Conservation (phyloP, 805 yeast species). For the Cephaloascus fragrans region DNA sequence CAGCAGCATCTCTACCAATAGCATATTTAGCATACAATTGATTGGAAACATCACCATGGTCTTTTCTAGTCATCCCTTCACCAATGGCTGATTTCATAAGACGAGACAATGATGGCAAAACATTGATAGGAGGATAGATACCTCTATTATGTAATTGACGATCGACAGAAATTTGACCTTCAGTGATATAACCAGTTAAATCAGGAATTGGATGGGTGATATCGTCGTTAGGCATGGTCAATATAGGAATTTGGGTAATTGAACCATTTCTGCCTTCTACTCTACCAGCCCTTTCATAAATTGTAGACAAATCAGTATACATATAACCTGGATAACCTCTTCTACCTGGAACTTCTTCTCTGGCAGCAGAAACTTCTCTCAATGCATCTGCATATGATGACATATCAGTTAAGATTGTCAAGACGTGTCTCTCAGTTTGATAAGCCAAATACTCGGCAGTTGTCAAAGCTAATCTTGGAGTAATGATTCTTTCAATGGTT, state of each 20-base stretch:
- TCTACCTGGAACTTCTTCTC: conserved; percentile 99
- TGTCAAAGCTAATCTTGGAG: conserved; percentile 97
- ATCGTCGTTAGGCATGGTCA: conserved; percentile 99
- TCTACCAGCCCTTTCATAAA: conserved; percentile 99
- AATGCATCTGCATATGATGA: conserved; percentile 99
- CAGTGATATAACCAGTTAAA: conserved; percentile 98
- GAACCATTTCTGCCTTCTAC: conserved; percentile 99
- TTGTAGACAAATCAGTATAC: conserved; percentile 99
- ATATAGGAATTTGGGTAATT: conserved; percentile 96
- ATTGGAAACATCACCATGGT: conserved; percentile 98
- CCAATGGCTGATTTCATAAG: conserved; percentile 99
- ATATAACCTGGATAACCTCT: conserved; percentile 99
- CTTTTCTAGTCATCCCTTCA: conserved; percentile 99
- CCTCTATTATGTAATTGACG: conserved; percentile 95
- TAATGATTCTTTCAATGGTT: conserved; percentile 97
- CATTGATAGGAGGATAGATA: conserved; percentile 98
- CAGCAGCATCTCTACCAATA: conserved; percentile 99
- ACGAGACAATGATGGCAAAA: conserved; percentile 93
- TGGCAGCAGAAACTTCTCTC: conserved; percentile 99
- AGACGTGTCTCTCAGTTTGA: conserved; percentile 98
- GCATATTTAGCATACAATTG: conserved; percentile 99
- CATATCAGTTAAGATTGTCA: conserved; percentile 98
- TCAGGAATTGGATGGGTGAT: conserved; percentile 99
- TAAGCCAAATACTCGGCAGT: conserved; percentile 98
- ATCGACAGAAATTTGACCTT: conserved; percentile 96